Conservation (phyloP, 768 basidiomycete genomes). For the Russula ochroleuca region DNA sequence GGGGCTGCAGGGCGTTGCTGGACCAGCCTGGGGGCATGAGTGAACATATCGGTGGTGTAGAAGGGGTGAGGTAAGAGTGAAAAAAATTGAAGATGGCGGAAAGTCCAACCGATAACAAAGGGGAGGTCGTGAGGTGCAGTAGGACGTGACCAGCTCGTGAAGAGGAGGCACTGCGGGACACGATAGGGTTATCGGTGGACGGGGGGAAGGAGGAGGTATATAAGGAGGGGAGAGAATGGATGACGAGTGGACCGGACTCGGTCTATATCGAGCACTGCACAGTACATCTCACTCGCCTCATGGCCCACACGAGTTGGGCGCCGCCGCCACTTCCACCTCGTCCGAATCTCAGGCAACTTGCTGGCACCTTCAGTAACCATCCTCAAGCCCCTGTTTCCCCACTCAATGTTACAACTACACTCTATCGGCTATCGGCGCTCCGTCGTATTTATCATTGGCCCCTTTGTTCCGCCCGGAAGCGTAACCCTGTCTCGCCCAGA, state of each 20-base stretch:
- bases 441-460: constrained; percentile 5
- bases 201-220: constrained; percentile 13
- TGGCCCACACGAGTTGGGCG: constrained; percentile 20
- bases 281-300: constrained; percentile 13
- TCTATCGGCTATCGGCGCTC: constrained; percentile 5
- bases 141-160: constrained; percentile 1
- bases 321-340: not conserved
- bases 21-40: constrained; percentile 22
- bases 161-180: constrained; percentile 13
- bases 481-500: constrained; percentile 1
- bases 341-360: not conserved
- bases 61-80: not conserved
- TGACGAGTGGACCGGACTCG: constrained; percentile 17
- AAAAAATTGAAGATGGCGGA: constrained; percentile 3
- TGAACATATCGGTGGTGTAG: constrained; percentile 9
- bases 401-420: not conserved
- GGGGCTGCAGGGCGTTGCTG: constrained; percentile 13
- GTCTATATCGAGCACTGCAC: constrained; percentile 16
- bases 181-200: constrained; percentile 19
- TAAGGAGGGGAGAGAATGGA: constrained; percentile 13
- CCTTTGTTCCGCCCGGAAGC: constrained; percentile 15
- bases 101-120: constrained; percentile 19
- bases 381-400: constrained; percentile 7
- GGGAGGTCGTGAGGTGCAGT: constrained; percentile 8
- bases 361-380: not conserved